These are phyloP conservation scores for Brasenia schreberi DNA, from an alignment of 164 flowering plant species.

Conservation along the genomic window DNA sequence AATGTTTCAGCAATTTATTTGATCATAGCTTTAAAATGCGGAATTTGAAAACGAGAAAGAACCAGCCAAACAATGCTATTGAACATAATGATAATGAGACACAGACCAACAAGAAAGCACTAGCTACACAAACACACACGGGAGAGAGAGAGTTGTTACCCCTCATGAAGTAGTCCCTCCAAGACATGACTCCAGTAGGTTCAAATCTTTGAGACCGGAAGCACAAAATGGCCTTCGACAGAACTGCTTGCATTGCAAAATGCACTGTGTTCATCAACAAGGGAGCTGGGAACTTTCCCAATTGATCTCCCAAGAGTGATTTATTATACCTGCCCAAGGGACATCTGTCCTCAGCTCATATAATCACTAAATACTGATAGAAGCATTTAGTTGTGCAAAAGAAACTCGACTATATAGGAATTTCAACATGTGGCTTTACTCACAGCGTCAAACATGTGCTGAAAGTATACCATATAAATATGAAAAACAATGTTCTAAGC, in stretches of 20 bases:
- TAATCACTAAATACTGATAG: background rate
- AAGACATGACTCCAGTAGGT: slow-evolving; percentile 56
- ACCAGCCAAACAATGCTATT: background rate
- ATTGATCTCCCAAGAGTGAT: slow-evolving; percentile 72
- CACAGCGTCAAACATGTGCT: slow-evolving; percentile 88
- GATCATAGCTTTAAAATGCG: background rate
- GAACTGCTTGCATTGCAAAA: slow-evolving; percentile 88
- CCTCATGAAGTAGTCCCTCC: slow-evolving; percentile 77
- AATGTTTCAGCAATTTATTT: background rate
- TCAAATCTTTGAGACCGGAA: slow-evolving; percentile 57
- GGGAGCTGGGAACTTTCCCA: slow-evolving; percentile 98
- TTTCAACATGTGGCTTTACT: slow-evolving; percentile 17
- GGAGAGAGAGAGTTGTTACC: slow-evolving; percentile 28
- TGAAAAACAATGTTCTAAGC: slow-evolving; percentile 66
- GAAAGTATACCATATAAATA: slow-evolving; percentile 80
- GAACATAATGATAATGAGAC: background rate
- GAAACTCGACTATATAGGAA: background rate
- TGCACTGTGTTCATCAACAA: slow-evolving; percentile 92
- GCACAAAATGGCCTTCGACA: slow-evolving; percentile 64
- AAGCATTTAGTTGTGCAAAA: background rate
- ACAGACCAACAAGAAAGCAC: background rate
- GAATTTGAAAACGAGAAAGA: too few relatives aligned
- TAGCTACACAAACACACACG: background rate
- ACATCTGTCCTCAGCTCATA: background rate
- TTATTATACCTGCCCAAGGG: slow-evolving; percentile 67